These are phyloP conservation scores for Psidium guajava DNA, from an alignment of 345 rosid genomes.

Conservation along the genomic window DNA sequence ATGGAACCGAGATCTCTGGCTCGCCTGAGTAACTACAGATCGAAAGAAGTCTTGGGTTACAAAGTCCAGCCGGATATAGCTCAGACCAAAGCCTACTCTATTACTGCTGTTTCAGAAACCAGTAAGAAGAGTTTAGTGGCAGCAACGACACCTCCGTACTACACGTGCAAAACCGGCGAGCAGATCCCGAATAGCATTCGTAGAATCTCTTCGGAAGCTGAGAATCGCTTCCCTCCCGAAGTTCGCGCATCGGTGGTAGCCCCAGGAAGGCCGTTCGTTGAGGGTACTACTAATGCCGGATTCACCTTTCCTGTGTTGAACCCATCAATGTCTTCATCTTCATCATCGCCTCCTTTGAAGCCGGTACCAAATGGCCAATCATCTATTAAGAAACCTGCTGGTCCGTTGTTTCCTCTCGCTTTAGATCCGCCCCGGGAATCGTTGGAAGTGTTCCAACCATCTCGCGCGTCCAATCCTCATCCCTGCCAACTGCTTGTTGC, in stretches of 20 bases:
- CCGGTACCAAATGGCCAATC: slow-evolving; percentile 3
- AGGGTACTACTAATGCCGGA: slow-evolving; percentile 3
- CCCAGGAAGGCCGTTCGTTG: slow-evolving; percentile 5
- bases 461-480: not conserved
- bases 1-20: slow-evolving; percentile 21
- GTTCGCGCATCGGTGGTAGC: slow-evolving; percentile 5
- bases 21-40: not conserved
- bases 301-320: slow-evolving; percentile 45
- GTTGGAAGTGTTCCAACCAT: slow-evolving; percentile 37
- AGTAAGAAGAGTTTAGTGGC: not conserved
- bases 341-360: slow-evolving; percentile 10
- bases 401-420: not conserved
- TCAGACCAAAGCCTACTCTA: not conserved
- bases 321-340: not conserved
- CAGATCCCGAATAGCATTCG: not conserved
- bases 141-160: not conserved
- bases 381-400: not conserved
- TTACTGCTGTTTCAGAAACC: not conserved
- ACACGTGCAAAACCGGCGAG: not conserved
- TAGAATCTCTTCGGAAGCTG: slow-evolving; percentile 12
- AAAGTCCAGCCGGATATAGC: not conserved
- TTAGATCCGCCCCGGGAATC: slow-evolving; percentile 49
- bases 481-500: not conserved
- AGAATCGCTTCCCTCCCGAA: slow-evolving; percentile 7
- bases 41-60: not conserved